Evolutionary conservation across 768 basidiomycete species (phyloP).

Genomic region (Tulasnella sp.): DNA sequence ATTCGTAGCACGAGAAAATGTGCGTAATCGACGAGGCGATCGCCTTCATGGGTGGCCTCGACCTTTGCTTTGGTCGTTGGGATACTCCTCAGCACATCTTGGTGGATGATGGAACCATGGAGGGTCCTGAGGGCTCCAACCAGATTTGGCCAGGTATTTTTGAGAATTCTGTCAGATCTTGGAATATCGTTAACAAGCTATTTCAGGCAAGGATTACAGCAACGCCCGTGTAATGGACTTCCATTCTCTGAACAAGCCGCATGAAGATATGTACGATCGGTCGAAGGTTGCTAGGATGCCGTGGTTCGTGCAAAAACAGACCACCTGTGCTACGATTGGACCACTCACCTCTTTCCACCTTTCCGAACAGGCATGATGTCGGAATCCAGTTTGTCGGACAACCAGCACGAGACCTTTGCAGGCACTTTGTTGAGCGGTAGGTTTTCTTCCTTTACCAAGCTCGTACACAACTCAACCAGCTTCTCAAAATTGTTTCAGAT

Average conservation of each 20-base stretch:
- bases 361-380: slow-evolving; percentile 79
- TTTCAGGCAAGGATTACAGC: slow-evolving; percentile 85
- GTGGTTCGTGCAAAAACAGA: slow-evolving; percentile 53
- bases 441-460: slow-evolving; percentile 23
- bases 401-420: slow-evolving; percentile 87
- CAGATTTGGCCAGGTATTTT: slow-evolving; percentile 81
- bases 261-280: slow-evolving; percentile 94
- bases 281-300: slow-evolving; percentile 89
- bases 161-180: slow-evolving; percentile 29
- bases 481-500: slow-evolving; percentile 46
- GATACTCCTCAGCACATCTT: slow-evolving; percentile 93
- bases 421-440: slow-evolving; percentile 91
- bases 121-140: slow-evolving; percentile 51
- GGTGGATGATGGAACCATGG: slow-evolving; percentile 68
- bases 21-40: slow-evolving; percentile 97
- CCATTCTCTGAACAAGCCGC: slow-evolving; percentile 77
- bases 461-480: slow-evolving; percentile 14
- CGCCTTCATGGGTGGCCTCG: slow-evolving; percentile 96
- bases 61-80: slow-evolving; percentile 95
- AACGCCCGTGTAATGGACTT: slow-evolving; percentile 88
- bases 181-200: neutral
- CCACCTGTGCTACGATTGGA: neutral
- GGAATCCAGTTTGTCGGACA: slow-evolving; percentile 94
- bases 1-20: slow-evolving; percentile 84
- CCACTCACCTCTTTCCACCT: neutral